phyloP scores from a whole-genome alignment of 805 yeast species.

The Candida succiphila region DNA sequence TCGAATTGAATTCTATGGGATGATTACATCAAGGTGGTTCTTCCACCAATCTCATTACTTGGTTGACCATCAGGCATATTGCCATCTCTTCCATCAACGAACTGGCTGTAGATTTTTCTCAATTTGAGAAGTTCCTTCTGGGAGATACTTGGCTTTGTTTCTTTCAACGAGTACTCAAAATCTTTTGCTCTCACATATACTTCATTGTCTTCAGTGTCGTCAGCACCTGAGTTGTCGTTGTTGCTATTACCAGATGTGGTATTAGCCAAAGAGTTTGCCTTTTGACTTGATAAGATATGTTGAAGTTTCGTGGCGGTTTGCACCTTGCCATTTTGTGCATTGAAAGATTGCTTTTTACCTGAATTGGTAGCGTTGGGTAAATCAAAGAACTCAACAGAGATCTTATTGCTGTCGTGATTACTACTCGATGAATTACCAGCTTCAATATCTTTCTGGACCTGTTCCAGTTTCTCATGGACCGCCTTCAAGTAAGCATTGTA shows the following conservation, averaged over 20 bases:
- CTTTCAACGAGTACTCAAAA: conserved; percentile 50
- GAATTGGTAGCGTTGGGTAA: conserved; percentile 3
- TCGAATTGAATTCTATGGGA: too few species aligned
- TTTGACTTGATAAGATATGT: conserved; percentile 4
- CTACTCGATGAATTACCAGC: conserved; percentile 2
- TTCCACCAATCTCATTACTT: conserved; percentile 73
- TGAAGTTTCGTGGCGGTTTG: conserved; percentile 12
- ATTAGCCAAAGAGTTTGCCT: neutral
- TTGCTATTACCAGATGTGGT: conserved; percentile 7
- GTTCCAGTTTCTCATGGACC: conserved; percentile 57
- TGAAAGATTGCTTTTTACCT: conserved; percentile 1
- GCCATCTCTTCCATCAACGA: conserved; percentile 66
- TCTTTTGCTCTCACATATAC: conserved; percentile 45
- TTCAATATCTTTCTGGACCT: conserved; percentile 19
- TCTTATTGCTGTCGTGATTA: neutral
- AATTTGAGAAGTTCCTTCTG: conserved; percentile 57
- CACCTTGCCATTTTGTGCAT: conserved; percentile 2
- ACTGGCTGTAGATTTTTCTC: conserved; percentile 54
- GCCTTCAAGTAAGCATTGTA: conserved; percentile 89
- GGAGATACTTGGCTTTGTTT: conserved; percentile 88
- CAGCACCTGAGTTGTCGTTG: conserved; percentile 5
- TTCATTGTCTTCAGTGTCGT: conserved; percentile 11
- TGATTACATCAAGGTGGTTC: conserved; percentile 67
- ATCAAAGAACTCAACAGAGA: conserved; percentile 13
- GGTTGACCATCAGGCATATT: conserved; percentile 82